Base-by-base conservation (phyloP, 345 rosid species). In the Gynandropsis gynandra region DNA sequence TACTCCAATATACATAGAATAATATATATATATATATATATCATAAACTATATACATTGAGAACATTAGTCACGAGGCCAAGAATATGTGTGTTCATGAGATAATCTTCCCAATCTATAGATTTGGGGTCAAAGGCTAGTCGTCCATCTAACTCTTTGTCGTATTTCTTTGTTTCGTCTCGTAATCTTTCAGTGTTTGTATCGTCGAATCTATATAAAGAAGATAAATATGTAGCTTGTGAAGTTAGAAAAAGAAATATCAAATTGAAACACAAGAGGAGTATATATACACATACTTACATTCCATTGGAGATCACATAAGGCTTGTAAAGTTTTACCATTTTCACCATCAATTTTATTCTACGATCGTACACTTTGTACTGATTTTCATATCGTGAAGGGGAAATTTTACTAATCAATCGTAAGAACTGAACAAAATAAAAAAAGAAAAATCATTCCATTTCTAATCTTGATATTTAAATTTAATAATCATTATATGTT, bases 291-390 rank as follows among this genome's bases (percentile, higher is more conserved):
- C 16, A n/a, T 59, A 77, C 90, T 6, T 83, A 89, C 97, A 81
- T 58, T 59, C 80, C 94, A 32, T 52, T 31, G 75, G 80, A 87
- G 77, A 84, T 82, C 59, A 79, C 75, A 66, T 87, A 90, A 9
- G 98, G 93, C 50, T 76, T 61, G 64, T 90, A 90, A 9, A 90
- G 81, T 9, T 87, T 89, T 1, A 74, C 79, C 31, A 90, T 15
- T 15, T 82, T 72, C 82, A 87, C 71, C 38, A 79, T 84, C 9
- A 65, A 62, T 11, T 65, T 80, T 54, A 65, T 12, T 45, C 58
- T 65, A 10, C 45, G 59, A 17, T 47, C 45, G 45, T 44, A 46
- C 39, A 58, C 64, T 65, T 21, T 54, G 38, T 58, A 65, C 16
- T 39, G 58, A 20, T 39, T 54, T 36, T 64, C 70, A 3, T 48